Base-by-base conservation (phyloP, 495 filamentous ascomycete genomes). In the Talaromyces trachyspermus region DNA sequence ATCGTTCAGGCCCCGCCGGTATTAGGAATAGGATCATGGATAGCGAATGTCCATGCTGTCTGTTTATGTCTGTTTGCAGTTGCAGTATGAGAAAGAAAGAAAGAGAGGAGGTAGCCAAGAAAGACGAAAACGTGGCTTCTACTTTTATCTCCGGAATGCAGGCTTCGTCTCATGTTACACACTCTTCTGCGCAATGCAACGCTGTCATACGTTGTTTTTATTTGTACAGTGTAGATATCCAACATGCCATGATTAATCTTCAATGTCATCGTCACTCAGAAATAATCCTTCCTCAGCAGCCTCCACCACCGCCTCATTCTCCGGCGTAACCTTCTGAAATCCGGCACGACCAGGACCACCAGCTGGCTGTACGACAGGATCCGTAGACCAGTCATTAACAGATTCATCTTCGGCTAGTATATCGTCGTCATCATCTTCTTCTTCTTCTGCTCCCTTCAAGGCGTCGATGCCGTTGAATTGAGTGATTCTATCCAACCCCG, bases 241-340 rank as follows among this genome's bases (percentile, higher is more conserved):
- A 40, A 10, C 17, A 32, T 12, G 27, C 18, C 12, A 39, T 55
- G 35, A 58, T 32, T 84, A 79, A 67, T 96, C 91, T 64, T 89
- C 88, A 64, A 98, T 97, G 74, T 98, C 92, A 72, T 98, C 92
- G 60, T 97, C 91, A 56, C 84, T 89, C 35, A 97, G 68, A 44
- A 89, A 78, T 48, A 95, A 60, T 43, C 80, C 83, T 62, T 82
- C 77, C 36, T 77, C 71, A 46, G 70, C 66, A 35, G 71, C 65
- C 15, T 71, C 64, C 3, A 63, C 18, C 1, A 35, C 20, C 6
- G n/a, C 20, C 17, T 36, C n/a, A 5, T 15, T 24, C 46, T 33
- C 54, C 48, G 23, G 33, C 48, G 38, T 36, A 51, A 39, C 27
- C 43, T 44, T 14, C 27, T 26, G 48, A 45, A 53, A 22, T 35